Evolutionary conservation across 2,329 filamentous ascomycete genomes (phyloP).

Genomic region (Scedosporium minutisporum): DNA sequence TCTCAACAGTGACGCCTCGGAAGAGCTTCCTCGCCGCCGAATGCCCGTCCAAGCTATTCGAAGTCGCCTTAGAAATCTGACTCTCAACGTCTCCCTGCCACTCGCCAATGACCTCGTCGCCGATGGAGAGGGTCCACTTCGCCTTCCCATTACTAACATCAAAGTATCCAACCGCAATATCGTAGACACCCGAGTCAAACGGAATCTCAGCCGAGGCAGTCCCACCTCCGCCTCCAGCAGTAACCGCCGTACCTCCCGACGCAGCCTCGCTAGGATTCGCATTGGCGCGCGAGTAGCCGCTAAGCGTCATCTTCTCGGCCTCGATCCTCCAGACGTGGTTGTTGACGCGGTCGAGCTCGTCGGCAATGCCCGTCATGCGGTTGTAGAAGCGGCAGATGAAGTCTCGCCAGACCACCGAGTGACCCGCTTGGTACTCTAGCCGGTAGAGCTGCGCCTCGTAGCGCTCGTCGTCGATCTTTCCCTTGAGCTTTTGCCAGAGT

Average conservation of each 20-base stretch:
- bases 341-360: slow-evolving; percentile 44
- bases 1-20: slow-evolving; percentile 33
- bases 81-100: slow-evolving; percentile 55
- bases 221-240: slow-evolving; percentile 41
- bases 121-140: slow-evolving; percentile 44
- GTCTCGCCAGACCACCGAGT: slow-evolving; percentile 64
- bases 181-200: slow-evolving; percentile 45
- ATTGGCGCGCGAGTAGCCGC: slow-evolving; percentile 42
- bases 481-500: slow-evolving; percentile 44
- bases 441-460: slow-evolving; percentile 49
- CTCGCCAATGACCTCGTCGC: slow-evolving; percentile 38
- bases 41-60: slow-evolving; percentile 52
- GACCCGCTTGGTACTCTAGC: slow-evolving; percentile 56
- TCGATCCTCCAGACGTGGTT: slow-evolving; percentile 58
- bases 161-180: slow-evolving; percentile 58
- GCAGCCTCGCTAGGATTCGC: slow-evolving; percentile 53
- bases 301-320: slow-evolving; percentile 54
- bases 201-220: slow-evolving; percentile 36
- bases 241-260: slow-evolving; percentile 37
- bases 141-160: slow-evolving; percentile 51
- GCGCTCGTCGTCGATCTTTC: slow-evolving; percentile 48
- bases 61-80: slow-evolving; percentile 47
- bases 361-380: slow-evolving; percentile 50
- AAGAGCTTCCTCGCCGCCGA: slow-evolving; percentile 56
- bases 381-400: slow-evolving; percentile 55